Conservation (phyloP, 768 basidiomycete species). For the Suillus alpinus region DNA sequence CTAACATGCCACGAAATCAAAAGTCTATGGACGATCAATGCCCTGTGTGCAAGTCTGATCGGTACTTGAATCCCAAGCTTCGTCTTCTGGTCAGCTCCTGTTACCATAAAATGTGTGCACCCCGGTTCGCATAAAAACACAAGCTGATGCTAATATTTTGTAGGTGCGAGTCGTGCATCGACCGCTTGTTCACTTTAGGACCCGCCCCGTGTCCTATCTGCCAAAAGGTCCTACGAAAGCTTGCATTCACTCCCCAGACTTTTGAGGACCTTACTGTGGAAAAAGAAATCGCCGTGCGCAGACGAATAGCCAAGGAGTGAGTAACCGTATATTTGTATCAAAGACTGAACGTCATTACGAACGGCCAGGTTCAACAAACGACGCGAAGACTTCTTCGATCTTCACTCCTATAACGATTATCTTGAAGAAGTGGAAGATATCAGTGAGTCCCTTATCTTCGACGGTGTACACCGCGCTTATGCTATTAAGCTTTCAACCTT, state of each 20-base stretch:
- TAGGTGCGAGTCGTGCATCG: slow-evolving; percentile 99
- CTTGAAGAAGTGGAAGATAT: slow-evolving; percentile 96
- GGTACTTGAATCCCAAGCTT: slow-evolving; percentile 92
- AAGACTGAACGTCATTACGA: not conserved
- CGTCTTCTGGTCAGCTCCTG: slow-evolving; percentile 93
- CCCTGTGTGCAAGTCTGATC: slow-evolving; percentile 95
- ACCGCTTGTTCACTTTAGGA: slow-evolving; percentile 91
- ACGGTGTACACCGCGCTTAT: not conserved
- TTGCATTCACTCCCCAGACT: slow-evolving; percentile 93
- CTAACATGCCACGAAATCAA: slow-evolving; percentile 3
- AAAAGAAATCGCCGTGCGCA: slow-evolving; percentile 88
- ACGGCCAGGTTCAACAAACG: slow-evolving; percentile 85
- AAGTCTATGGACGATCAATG: slow-evolving; percentile 93
- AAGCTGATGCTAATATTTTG: slow-evolving; percentile 9
- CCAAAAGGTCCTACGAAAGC: slow-evolving; percentile 79
- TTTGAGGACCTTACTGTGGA: slow-evolving; percentile 92
- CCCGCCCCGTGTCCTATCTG: slow-evolving; percentile 97
- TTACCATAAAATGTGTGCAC: slow-evolving; percentile 92
- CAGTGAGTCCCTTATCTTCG: slow-evolving; percentile 38
- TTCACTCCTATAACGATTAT: slow-evolving; percentile 89
- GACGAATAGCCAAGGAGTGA: slow-evolving; percentile 87
- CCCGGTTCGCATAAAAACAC: not conserved
- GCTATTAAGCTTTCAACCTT: slow-evolving; percentile 80
- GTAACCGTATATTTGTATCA: slow-evolving; percentile 16
- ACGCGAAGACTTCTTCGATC: slow-evolving; percentile 80